Evolutionary conservation across 805 yeast species (phyloP).

Genomic region (Cyberlindnera maritima): DNA sequence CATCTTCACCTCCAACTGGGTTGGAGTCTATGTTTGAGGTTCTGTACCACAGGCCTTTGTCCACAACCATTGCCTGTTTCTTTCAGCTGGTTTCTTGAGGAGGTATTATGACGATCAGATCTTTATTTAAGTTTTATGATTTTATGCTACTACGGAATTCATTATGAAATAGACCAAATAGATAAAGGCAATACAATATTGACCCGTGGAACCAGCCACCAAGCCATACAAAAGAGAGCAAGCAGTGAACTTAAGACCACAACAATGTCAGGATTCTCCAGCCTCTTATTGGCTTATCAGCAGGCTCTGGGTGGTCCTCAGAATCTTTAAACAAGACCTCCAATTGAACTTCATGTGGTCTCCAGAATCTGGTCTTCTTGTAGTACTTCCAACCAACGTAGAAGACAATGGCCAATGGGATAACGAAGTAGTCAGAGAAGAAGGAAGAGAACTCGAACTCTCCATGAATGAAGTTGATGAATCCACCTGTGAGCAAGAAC

Average conservation of each 20-base stretch:
- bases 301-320: conserved; percentile 4
- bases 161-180: background rate
- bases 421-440: conserved; percentile 3
- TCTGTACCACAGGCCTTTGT: background rate
- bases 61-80: too few relatives aligned
- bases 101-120: background rate
- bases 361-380: background rate
- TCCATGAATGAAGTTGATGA: conserved; percentile 1
- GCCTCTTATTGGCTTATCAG: conserved; percentile 1
- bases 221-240: background rate
- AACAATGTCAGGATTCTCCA: conserved; percentile 1
- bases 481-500: conserved; percentile 2
- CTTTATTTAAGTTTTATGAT: background rate
- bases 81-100: background rate
- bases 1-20: conserved; percentile 39
- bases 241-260: background rate
- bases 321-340: conserved; percentile 3
- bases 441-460: background rate
- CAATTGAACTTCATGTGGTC: conserved; percentile 1
- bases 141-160: background rate
- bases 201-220: background rate
- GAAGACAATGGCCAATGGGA: background rate
- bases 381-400: conserved; percentile 2
- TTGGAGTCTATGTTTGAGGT: conserved; percentile 43
- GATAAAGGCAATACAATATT: background rate